Evolutionary conservation across 2,329 filamentous ascomycete species (phyloP).

Genomic region (Lachnellula suecica): DNA sequence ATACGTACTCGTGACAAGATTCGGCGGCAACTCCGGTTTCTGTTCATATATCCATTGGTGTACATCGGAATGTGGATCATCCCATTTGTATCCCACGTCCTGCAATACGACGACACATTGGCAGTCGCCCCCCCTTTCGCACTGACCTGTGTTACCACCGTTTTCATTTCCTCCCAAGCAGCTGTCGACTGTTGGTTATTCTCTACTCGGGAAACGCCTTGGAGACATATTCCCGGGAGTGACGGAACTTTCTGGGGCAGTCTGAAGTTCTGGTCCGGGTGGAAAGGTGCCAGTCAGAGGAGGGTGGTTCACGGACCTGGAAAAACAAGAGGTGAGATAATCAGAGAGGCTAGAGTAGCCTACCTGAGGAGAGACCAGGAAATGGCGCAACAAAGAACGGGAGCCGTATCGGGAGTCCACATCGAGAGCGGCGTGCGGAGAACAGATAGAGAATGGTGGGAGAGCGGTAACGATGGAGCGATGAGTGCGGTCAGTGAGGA

Average conservation of each 20-base stretch:
- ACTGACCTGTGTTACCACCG: constrained; percentile 53
- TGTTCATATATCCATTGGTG: constrained; percentile 75
- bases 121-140: constrained; percentile 53
- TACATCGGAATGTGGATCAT: constrained; percentile 73
- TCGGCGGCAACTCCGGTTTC: constrained; percentile 64
- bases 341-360: constrained; percentile 48
- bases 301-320: constrained; percentile 39
- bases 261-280: constrained; percentile 33
- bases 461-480: constrained; percentile 15
- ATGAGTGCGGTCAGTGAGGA: constrained; percentile 29
- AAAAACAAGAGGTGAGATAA: constrained; percentile 52
- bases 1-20: constrained; percentile 52
- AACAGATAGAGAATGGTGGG: constrained; percentile 36
- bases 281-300: constrained; percentile 23
- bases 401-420: constrained; percentile 5
- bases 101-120: constrained; percentile 55
- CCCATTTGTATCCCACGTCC: constrained; percentile 65
- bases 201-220: constrained; percentile 68
- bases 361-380: constrained; percentile 49
- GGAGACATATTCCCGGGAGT: constrained; percentile 53
- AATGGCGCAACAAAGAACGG: constrained; percentile 34
- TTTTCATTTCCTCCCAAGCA: constrained; percentile 65
- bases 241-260: constrained; percentile 37
- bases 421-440: constrained; percentile 2
- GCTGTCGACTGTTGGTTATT: constrained; percentile 69